These are phyloP conservation scores for Neurospora sp. DNA, from an alignment of 2,329 filamentous ascomycete genomes.

Conservation along the genomic window DNA sequence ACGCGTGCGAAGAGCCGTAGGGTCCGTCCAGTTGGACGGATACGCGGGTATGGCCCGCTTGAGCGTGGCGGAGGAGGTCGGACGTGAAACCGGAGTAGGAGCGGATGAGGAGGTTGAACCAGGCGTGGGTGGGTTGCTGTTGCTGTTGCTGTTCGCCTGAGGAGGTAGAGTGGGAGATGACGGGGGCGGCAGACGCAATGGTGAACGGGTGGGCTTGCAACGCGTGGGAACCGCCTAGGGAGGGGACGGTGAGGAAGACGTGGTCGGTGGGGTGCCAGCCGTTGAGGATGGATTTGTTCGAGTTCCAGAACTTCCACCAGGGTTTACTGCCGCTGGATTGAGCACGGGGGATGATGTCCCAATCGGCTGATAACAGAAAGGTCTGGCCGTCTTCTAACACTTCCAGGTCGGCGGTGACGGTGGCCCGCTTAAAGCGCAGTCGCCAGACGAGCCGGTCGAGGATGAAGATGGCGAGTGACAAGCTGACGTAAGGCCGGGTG, in stretches of 20 bases:
- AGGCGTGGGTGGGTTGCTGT: slow-evolving; percentile 30
- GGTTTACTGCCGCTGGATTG: slow-evolving; percentile 2
- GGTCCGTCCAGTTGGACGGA: slow-evolving; percentile 51
- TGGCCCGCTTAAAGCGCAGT: slow-evolving; percentile 39
- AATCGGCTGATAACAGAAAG: slow-evolving; percentile 32
- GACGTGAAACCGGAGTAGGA: slow-evolving; percentile 50
- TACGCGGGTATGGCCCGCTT: slow-evolving; percentile 26
- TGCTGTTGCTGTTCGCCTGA: neutral
- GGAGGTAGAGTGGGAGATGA: slow-evolving; percentile 24
- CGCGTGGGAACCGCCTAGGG: slow-evolving; percentile 38
- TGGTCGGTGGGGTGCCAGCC: slow-evolving; percentile 56
- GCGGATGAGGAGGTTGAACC: slow-evolving; percentile 49
- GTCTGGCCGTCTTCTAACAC: slow-evolving; percentile 50
- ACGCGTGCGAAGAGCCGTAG: slow-evolving; percentile 49
- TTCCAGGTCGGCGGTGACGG: slow-evolving; percentile 36
- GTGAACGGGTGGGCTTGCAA: slow-evolving; percentile 59
- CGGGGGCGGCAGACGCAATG: slow-evolving; percentile 45
- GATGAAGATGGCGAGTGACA: slow-evolving; percentile 45
- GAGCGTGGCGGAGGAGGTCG: slow-evolving; percentile 42
- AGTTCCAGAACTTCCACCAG: slow-evolving; percentile 3
- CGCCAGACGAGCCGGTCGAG: slow-evolving; percentile 50
- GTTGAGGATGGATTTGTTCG: slow-evolving; percentile 13
- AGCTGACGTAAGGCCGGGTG: slow-evolving; percentile 41
- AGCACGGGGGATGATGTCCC: slow-evolving; percentile 20
- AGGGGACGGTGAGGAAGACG: slow-evolving; percentile 51